Evolutionary conservation across 306 rosid species (phyloP).

Genomic region (Cotoneaster glaucophyllus): DNA sequence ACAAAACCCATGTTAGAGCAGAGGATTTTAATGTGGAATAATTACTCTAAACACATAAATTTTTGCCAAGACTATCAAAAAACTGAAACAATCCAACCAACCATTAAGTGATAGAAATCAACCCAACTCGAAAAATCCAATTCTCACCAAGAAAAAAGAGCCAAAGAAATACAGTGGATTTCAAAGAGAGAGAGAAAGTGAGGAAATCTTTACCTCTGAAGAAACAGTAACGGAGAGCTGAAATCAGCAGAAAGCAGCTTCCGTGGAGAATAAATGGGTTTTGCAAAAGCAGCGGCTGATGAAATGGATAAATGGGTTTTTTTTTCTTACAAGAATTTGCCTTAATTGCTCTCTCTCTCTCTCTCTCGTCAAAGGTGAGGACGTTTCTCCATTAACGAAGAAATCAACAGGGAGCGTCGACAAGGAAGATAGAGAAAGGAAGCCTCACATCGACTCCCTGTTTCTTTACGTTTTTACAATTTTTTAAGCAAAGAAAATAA

Average conservation of each 20-base stretch:
- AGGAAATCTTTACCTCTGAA: slow-evolving; percentile 21
- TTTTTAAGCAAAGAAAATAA: background rate
- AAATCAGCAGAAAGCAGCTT: slow-evolving; percentile 18
- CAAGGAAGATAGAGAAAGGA: background rate
- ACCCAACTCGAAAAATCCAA: slow-evolving; percentile 15
- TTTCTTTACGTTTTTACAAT: background rate
- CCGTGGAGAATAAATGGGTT: background rate
- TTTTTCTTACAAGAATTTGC: background rate
- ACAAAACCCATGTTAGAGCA: slow-evolving; percentile 14
- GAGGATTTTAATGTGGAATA: background rate
- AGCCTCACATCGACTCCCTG: background rate
- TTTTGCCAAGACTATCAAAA: background rate
- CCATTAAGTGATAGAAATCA: background rate
- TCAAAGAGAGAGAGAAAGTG: background rate
- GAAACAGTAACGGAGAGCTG: background rate
- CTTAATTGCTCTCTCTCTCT: background rate
- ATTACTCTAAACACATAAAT: background rate
- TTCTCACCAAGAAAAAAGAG: background rate
- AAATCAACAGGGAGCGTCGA: background rate
- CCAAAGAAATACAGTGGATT: background rate
- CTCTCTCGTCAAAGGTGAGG: background rate
- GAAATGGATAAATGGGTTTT: slow-evolving; percentile 1
- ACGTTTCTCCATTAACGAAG: background rate
- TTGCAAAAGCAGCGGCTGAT: background rate
- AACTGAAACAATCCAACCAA: background rate